These are phyloP conservation scores for Ziziphus jujuba DNA, from an alignment of 306 rosid genomes.

Conservation along the genomic window DNA sequence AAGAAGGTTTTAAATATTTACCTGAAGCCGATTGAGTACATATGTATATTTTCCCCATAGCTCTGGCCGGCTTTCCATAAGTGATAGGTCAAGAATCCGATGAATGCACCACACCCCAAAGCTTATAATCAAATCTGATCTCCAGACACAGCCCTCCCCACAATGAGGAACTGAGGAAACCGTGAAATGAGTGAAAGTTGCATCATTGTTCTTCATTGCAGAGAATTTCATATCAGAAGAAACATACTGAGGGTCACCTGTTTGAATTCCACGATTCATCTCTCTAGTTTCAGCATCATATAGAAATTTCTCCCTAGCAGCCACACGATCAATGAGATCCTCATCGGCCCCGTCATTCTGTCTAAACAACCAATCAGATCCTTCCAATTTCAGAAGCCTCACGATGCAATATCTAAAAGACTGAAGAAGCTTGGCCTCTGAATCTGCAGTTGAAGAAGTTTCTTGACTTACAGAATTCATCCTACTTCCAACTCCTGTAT, in stretches of 20 bases:
- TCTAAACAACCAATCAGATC: conserved; percentile 86
- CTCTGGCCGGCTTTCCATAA: conserved; percentile 98
- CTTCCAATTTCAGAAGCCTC: conserved; percentile 81
- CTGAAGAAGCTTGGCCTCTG: conserved; percentile 76
- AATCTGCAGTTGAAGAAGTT: conserved; percentile 49
- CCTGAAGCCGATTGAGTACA: conserved; percentile 97
- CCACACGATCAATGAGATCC: conserved; percentile 86
- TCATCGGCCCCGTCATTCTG: conserved; percentile 93
- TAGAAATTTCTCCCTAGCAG: conserved; percentile 78
- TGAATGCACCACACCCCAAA: conserved; percentile 99
- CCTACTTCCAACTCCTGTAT: conserved; percentile 44
- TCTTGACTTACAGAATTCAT: conserved; percentile 47
- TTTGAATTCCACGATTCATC: conserved; percentile 37
- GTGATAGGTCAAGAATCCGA: conserved; percentile 81
- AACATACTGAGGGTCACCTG: conserved; percentile 48
- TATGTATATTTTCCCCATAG: conserved; percentile 97
- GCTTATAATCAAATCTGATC: conserved; percentile 71
- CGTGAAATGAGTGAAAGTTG: conserved; percentile 29
- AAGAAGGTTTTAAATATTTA: conserved; percentile 26
- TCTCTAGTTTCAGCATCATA: conserved; percentile 78
- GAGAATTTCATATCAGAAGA: conserved; percentile 58
- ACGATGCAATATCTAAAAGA: conserved; percentile 77
- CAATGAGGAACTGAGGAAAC: conserved; percentile 75
- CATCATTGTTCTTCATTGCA: conserved; percentile 44
- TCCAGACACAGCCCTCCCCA: conserved; percentile 96